phyloP scores from a whole-genome alignment of 2,329 filamentous ascomycete species.

The Pseudogymnoascus sp. region DNA sequence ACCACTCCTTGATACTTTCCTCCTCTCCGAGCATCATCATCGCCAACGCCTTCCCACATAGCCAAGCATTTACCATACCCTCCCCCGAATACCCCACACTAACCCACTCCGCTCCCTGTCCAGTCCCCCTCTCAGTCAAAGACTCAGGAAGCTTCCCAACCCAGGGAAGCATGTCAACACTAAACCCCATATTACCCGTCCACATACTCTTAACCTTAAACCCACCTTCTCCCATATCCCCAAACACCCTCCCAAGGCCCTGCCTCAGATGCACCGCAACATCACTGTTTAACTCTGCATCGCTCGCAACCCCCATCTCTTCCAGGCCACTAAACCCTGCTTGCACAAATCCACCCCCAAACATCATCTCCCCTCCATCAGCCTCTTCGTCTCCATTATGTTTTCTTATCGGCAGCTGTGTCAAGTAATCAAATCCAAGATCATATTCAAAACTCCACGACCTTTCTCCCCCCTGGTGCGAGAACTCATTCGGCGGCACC shows the following conservation, averaged over 20 bases:
- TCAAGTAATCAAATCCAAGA: conserved; percentile 60
- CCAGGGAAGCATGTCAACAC: conserved; percentile 42
- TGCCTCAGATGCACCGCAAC: conserved; percentile 34
- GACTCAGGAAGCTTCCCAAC: conserved; percentile 37
- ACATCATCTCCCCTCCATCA: conserved; percentile 41
- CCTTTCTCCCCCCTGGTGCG: conserved; percentile 30
- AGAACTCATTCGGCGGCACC: conserved; percentile 31
- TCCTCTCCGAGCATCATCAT: conserved; percentile 38
- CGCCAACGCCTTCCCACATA: conserved; percentile 41
- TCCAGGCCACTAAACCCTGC: conserved; percentile 36
- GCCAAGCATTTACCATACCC: conserved; percentile 48
- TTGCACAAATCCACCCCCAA: conserved; percentile 45
- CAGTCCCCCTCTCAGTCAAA: conserved; percentile 23
- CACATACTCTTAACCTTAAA: conserved; percentile 35
- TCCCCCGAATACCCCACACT: conserved; percentile 44
- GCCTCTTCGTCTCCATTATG: conserved; percentile 12
- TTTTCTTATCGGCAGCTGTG: conserved; percentile 36
- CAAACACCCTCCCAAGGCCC: conserved; percentile 37
- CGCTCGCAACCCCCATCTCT: conserved; percentile 41
- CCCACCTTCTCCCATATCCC: conserved; percentile 20
- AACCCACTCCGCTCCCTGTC: conserved; percentile 38
- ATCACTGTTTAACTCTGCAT: conserved; percentile 35
- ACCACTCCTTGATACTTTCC: conserved; percentile 11
- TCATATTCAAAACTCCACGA: conserved; percentile 53
- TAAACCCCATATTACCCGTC: conserved; percentile 43